phyloP scores from a whole-genome alignment of 345 rosid species.

The Eutrema japonicum region DNA sequence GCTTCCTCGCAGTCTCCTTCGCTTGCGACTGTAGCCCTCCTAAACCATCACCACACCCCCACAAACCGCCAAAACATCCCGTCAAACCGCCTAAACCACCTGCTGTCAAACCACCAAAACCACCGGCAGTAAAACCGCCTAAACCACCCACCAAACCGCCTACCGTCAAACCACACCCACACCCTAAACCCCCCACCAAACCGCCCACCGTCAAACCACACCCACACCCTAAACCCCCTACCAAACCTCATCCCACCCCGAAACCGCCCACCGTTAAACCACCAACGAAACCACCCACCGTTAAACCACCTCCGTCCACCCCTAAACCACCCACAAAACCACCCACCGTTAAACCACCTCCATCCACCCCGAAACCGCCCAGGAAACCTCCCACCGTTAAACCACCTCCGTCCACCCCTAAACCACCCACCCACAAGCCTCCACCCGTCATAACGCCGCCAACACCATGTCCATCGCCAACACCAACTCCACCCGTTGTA shows the following conservation, averaged over 20 bases:
- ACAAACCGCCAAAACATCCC: conserved; percentile 44
- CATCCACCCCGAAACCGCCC: conserved; percentile 47
- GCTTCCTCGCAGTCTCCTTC: conserved; percentile 37
- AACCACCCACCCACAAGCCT: conserved; percentile 2
- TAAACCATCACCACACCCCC: conserved; percentile 35
- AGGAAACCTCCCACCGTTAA: conserved; percentile 39
- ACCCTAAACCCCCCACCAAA: conserved; percentile 31
- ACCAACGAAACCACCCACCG: conserved; percentile 35
- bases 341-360: conserved; percentile 35
- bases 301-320: conserved; percentile 41
- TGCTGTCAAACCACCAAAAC: conserved; percentile 36
- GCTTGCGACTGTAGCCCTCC: conserved; percentile 43
- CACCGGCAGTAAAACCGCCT: conserved; percentile 33
- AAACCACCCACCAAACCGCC: conserved; percentile 28
- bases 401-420: conserved; percentile 30
- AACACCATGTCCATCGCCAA: conserved; percentile 25
- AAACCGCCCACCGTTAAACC: conserved; percentile 26
- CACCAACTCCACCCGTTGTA: conserved; percentile 1
- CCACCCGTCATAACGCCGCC: background rate
- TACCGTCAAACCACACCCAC: conserved; percentile 18
- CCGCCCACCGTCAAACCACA: conserved; percentile 34
- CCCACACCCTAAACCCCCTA: conserved; percentile 33
- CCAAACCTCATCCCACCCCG: conserved; percentile 16
- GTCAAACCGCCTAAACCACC: conserved; percentile 42
- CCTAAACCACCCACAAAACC: conserved; percentile 45